Evolutionary conservation across 208 protist species (phyloP).

Genomic region (Histomonas meleagridis): DNA sequence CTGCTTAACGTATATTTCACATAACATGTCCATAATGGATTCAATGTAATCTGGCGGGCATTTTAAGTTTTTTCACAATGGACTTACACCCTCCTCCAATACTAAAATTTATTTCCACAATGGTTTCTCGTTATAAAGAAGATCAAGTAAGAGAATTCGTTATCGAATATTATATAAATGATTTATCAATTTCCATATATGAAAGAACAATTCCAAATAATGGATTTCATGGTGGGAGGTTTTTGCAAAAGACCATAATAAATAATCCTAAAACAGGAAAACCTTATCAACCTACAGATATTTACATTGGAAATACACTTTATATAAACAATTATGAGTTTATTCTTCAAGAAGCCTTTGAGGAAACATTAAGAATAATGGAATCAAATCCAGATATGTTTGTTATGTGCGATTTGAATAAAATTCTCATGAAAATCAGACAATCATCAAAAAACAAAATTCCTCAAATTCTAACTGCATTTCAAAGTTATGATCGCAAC

Average conservation of each 20-base stretch:
- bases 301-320: neutral
- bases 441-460: too few relatives aligned
- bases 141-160: neutral
- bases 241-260: neutral
- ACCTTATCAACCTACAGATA: neutral
- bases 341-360: slow-evolving; percentile 24
- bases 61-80: too few relatives aligned
- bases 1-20: too few relatives aligned
- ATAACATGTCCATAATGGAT: too few relatives aligned
- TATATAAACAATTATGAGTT: neutral
- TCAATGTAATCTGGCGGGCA: too few relatives aligned
- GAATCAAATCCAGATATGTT: neutral
- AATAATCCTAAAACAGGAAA: slow-evolving; percentile 16
- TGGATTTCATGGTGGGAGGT: neutral
- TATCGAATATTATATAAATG: neutral
- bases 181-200: neutral
- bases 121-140: neutral
- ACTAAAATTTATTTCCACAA: neutral
- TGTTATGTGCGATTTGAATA: neutral
- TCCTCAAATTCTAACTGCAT: neutral
- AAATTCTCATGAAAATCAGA: neutral
- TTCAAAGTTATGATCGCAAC: neutral
- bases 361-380: slow-evolving; percentile 3
- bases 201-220: slow-evolving; percentile 8
- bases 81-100: too few relatives aligned